A percentile compares a stretch with the other conserved stretches of the same genome.
Evolutionary conservation across 139 green algal species (phyloP).

Genomic region (Spirogloea muscicola): DNA sequence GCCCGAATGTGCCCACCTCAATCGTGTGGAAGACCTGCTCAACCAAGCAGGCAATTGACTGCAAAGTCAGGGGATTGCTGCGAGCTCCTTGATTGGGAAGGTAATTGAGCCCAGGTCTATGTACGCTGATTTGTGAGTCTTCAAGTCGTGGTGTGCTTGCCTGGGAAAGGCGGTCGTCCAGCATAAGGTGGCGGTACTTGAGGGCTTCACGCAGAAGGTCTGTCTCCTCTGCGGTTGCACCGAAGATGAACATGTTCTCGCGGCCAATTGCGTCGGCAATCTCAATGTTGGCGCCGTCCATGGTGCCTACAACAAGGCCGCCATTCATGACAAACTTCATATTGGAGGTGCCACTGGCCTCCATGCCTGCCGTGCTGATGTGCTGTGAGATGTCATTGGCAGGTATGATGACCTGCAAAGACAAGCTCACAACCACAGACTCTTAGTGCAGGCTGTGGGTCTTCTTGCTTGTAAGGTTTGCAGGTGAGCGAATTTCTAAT

Average conservation of each 20-base stretch:
- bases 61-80: no score
- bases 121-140: background rate
- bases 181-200: slow-evolving; percentile 25
- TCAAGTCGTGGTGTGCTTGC: background rate
- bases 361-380: slow-evolving; percentile 94
- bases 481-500: no score
- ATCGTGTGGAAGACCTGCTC: slow-evolving; percentile 71
- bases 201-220: slow-evolving; percentile 48
- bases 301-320: slow-evolving; percentile 85
- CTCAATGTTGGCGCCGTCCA: slow-evolving; percentile 98
- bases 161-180: slow-evolving; percentile 41
- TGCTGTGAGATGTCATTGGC: slow-evolving; percentile 88
- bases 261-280: slow-evolving; percentile 81
- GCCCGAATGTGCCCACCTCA: slow-evolving; percentile 80
- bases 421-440: no score
- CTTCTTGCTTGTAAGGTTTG: no score
- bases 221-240: slow-evolving; percentile 61
- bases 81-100: background rate
- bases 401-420: slow-evolving; percentile 57
- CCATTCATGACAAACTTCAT: slow-evolving; percentile 99
- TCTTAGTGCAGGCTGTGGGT: no score
- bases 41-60: background rate
- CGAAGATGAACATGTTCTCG: slow-evolving; percentile 90
- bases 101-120: background rate
- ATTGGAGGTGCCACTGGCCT: slow-evolving; percentile 93